phyloP scores from a whole-genome alignment of 805 yeast genomes.

The Trichomonascus vanleenenianus region DNA sequence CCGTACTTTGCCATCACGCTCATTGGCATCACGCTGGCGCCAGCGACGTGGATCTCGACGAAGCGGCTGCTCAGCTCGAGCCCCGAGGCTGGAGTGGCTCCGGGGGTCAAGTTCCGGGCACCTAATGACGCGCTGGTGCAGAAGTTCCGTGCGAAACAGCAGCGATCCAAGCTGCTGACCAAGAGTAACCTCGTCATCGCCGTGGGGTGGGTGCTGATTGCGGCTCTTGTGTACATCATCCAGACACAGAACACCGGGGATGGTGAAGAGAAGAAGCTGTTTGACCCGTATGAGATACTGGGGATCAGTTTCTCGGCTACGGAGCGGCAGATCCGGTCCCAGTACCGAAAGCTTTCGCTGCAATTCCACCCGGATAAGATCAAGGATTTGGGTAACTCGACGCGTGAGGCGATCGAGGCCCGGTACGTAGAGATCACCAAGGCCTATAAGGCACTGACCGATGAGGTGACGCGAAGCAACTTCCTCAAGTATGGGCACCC shows the following conservation, averaged over 20 bases:
- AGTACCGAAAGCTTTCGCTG: conserved; percentile 79
- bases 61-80: conserved; percentile 16
- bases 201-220: conserved; percentile 57
- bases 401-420: conserved; percentile 62
- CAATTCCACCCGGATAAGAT: conserved; percentile 93
- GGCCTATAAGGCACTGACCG: conserved; percentile 94
- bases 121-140: conserved; percentile 14
- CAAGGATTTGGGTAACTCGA: conserved; percentile 44
- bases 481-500: conserved; percentile 90
- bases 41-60: conserved; percentile 37
- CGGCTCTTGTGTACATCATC: conserved; percentile 33
- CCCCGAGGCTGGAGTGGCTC: conserved; percentile 3
- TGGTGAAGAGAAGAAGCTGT: conserved; percentile 32
- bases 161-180: conserved; percentile 21
- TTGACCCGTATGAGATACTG: conserved; percentile 88
- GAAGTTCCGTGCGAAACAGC: conserved; percentile 20
- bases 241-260: conserved; percentile 23
- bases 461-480: conserved; percentile 75
- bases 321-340: conserved; percentile 71
- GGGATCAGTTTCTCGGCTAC: conserved; percentile 61
- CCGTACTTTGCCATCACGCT: conserved; percentile 80
- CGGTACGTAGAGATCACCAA: conserved; percentile 73
- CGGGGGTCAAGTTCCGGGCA: conserved; percentile 18
- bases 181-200: conserved; percentile 32
- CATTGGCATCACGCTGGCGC: conserved; percentile 58